Conservation (phyloP, 371 early-diverging fungal genomes). For the Dinochytrium kinnereticum region DNA sequence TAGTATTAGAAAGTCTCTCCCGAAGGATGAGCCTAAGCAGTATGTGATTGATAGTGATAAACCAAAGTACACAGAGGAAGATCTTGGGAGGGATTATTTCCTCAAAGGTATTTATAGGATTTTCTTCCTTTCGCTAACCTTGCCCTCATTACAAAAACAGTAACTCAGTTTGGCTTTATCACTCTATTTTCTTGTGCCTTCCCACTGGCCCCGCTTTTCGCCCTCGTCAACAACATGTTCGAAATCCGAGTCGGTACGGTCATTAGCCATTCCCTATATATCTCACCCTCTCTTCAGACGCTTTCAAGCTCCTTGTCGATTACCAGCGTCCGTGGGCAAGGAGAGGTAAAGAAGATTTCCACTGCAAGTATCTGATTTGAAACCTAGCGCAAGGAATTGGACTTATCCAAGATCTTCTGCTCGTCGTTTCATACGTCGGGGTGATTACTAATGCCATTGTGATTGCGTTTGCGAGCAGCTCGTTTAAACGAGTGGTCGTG, state of each 20-base stretch:
- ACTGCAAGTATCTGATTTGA: not conserved
- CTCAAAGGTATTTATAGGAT: not conserved
- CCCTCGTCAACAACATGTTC: conserved; percentile 57
- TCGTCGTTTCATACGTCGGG: conserved; percentile 44
- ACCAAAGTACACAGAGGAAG: conserved; percentile 19
- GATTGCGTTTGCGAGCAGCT: conserved; percentile 53
- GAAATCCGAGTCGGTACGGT: conserved; percentile 60
- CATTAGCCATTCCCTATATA: not conserved
- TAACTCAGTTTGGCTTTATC: conserved; percentile 65
- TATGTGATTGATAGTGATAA: conserved; percentile 1
- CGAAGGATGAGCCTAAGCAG: not conserved
- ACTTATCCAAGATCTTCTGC: conserved; percentile 54
- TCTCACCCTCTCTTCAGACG: conserved; percentile 20
- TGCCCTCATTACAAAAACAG: conserved; percentile 1
- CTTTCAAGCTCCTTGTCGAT: conserved; percentile 32
- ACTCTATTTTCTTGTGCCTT: conserved; percentile 60
- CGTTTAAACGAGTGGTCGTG: conserved; percentile 17
- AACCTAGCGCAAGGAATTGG: conserved; percentile 37
- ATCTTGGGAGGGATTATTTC: conserved; percentile 15
- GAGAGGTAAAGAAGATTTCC: conserved; percentile 23
- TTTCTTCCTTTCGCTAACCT: not conserved
- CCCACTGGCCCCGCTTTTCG: conserved; percentile 65
- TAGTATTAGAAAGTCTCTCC: not conserved
- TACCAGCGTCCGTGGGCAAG: conserved; percentile 51
- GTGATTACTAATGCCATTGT: conserved; percentile 59